Evolutionary conservation across 495 filamentous ascomycete genomes (phyloP).

Genomic region (Baudoinia panamericana): DNA sequence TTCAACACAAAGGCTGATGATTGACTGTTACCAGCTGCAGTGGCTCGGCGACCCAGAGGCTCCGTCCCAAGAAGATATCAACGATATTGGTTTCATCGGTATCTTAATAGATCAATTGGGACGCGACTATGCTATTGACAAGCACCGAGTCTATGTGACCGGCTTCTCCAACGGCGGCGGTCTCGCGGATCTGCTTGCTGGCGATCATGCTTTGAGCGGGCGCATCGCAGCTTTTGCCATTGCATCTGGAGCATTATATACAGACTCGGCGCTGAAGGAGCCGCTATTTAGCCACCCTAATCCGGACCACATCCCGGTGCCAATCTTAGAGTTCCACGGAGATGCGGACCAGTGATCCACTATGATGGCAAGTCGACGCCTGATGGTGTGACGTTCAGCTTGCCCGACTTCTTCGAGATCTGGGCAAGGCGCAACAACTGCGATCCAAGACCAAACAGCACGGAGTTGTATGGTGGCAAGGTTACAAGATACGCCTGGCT

Average conservation of each 20-base stretch:
- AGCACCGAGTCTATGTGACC: conserved; percentile 38
- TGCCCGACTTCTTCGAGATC: not conserved
- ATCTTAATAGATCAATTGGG: conserved; percentile 36
- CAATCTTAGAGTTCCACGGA: conserved; percentile 14
- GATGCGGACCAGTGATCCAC: conserved; percentile 1
- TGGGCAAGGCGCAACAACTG: not conserved
- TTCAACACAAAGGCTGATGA: not conserved
- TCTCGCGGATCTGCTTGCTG: conserved; percentile 39
- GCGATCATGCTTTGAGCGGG: conserved; percentile 28
- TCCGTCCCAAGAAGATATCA: conserved; percentile 1
- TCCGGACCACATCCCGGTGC: not conserved
- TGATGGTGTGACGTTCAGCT: not conserved
- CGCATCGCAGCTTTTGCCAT: conserved; percentile 35
- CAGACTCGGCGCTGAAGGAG: conserved; percentile 1
- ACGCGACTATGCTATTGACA: conserved; percentile 37
- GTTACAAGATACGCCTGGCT: not conserved
- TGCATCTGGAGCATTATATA: conserved; percentile 36
- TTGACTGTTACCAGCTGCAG: conserved; percentile 1
- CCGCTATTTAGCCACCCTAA: not conserved
- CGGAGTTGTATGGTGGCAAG: not conserved
- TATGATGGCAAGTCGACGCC: conserved; percentile 6
- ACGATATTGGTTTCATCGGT: conserved; percentile 20
- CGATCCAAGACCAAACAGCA: not conserved
- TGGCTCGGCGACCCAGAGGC: conserved; percentile 2
- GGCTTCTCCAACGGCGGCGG: conserved; percentile 51